A percentile compares a stretch with the other conserved stretches of the same genome.
Evolutionary conservation across 2,329 filamentous ascomycete genomes (phyloP).

Genomic region (Colletotrichum gigasporum): DNA sequence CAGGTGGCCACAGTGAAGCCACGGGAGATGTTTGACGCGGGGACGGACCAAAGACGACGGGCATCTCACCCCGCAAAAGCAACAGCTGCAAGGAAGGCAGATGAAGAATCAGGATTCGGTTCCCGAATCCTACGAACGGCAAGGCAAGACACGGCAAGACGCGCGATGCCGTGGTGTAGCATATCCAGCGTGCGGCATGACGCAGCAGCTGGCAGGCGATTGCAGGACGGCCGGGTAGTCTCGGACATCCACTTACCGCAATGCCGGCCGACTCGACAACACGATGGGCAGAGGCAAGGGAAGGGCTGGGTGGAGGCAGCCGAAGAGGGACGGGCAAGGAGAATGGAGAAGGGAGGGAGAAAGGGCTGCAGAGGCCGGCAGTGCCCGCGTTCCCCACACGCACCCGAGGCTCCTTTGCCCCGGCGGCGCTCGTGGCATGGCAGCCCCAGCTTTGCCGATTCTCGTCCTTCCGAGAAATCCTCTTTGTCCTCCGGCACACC

Average conservation of each 20-base stretch:
- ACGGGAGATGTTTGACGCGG: not conserved
- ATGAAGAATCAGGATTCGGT: conserved; percentile 7
- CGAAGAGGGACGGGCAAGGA: not conserved
- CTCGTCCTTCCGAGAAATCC: conserved; percentile 32
- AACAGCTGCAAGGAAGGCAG: not conserved
- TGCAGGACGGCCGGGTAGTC: not conserved
- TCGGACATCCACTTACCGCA: not conserved
- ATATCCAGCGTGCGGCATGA: not conserved
- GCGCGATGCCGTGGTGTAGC: not conserved
- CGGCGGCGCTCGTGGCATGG: not conserved
- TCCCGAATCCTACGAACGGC: conserved; percentile 8
- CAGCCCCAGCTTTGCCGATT: conserved; percentile 25
- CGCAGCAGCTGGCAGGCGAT: not conserved
- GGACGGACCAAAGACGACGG: conserved; percentile 9
- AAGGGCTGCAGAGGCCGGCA: not conserved
- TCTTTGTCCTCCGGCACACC: conserved; percentile 14
- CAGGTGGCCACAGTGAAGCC: no score
- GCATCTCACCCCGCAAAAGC: not conserved
- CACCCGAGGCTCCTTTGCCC: conserved; percentile 14
- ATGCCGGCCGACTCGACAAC: not conserved
- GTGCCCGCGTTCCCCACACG: not conserved
- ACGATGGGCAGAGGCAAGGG: not conserved
- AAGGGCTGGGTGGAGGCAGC: not conserved
- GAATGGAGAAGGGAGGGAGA: not conserved
- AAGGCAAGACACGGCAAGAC: not conserved